Evolutionary conservation across 108 stramenopile genomes (phyloP), one percentile per base, ranked within the genome.

Genomic region (Cafeteria roenbergensis): DNA sequence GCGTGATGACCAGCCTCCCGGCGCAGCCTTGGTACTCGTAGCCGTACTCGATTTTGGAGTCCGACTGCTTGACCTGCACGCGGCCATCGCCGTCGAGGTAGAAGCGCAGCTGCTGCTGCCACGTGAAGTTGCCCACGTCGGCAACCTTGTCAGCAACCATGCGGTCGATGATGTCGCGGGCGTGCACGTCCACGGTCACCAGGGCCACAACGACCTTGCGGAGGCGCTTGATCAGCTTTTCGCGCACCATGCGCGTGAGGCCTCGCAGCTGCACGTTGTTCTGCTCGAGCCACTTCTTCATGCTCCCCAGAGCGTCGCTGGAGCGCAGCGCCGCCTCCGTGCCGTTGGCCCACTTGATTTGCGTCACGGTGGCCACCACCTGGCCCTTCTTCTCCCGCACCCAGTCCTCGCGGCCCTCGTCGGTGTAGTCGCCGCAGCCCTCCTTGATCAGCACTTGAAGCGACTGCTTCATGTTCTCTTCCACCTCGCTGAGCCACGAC

Each of bases 1-100:
- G 80, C 14, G 78, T 82, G 62, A 82, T 80, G 26, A 80, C 78
- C 31, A 82, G 71, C 21, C 81, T 73, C 27, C 63, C 48, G 12
- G 82, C 82, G 4, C 78, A 78, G 29, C 82, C 82, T 78, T 81
- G 81, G 77, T 83, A 83, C 77, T 83, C 82, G 74, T 83, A 83
- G 50, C 82, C 82, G 66, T 81, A 83, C 2, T 65, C 52, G 30
- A 83, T 69, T 26, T 35, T 30, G 3, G 82, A 80, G 65, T 83
- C 82, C 26, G 76, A 80, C 53, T 83, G 82, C 0, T 68, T 37
- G 26, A 83, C 77, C 29, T 75, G 37, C 29, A 76, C 78, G 68
- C 80, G 68, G 53, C 75, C 76, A 28, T 65, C 66, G 58, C 57
- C 63, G 38, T 78, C 77, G 75, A 78, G 80, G 68, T 85, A 79